A percentile compares a stretch with the other conserved stretches of the same genome.
Evolutionary conservation across 768 basidiomycete species (phyloP).

Genomic region (Galerina marginata): DNA sequence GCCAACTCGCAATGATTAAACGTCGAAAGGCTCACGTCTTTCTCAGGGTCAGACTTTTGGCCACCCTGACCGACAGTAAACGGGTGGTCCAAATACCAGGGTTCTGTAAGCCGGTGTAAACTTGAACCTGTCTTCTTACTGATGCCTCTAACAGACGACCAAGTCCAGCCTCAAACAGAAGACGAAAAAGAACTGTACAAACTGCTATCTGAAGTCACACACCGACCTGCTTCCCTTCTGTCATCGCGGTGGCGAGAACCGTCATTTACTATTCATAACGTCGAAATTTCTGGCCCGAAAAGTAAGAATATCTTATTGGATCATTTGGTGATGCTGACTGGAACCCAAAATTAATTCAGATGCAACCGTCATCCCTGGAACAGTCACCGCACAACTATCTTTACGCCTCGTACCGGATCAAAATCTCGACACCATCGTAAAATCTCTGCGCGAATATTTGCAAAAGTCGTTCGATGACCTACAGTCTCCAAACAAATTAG

Average conservation of each 20-base stretch:
- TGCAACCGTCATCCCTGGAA: constrained; percentile 87
- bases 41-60: constrained; percentile 76
- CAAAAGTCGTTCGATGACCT: constrained; percentile 60
- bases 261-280: constrained; percentile 85
- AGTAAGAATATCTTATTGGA: constrained; percentile 49
- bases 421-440: constrained; percentile 70
- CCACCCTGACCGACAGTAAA: constrained; percentile 64
- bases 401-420: constrained; percentile 96
- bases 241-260: constrained; percentile 89
- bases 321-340: not conserved
- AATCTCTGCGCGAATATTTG: constrained; percentile 64
- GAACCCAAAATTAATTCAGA: constrained; percentile 44
- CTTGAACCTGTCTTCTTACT: not conserved
- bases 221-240: constrained; percentile 69
- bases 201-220: constrained; percentile 70
- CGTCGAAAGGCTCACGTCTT: not conserved
- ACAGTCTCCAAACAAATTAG: constrained; percentile 71
- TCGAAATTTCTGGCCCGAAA: constrained; percentile 81
- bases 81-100: constrained; percentile 71
- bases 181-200: constrained; percentile 74
- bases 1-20: constrained; percentile 17
- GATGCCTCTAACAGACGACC: constrained; percentile 58
- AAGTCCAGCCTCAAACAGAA: constrained; percentile 70
- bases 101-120: constrained; percentile 69
- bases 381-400: constrained; percentile 84